Conservation (phyloP, 495 filamentous ascomycete genomes). For the Trichoderma asperelloides region DNA sequence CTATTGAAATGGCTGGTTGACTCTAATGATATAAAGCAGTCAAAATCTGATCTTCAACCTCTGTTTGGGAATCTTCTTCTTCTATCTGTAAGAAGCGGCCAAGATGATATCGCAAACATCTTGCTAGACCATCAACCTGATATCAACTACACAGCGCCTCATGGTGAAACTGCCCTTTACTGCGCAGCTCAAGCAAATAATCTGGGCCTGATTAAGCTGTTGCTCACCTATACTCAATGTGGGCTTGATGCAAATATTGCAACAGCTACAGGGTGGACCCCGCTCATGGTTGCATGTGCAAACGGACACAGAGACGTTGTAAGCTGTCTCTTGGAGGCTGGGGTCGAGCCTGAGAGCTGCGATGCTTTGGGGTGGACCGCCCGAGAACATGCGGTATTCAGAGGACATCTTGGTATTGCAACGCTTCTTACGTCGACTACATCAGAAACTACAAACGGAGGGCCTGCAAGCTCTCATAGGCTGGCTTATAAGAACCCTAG, state of each 20-base stretch:
- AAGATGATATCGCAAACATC: not conserved
- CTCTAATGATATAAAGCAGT: not conserved
- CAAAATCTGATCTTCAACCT: not conserved
- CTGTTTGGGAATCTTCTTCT: not conserved
- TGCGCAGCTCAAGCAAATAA: not conserved
- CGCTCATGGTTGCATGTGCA: constrained; percentile 64
- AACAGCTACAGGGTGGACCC: constrained; percentile 54
- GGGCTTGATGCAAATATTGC: not conserved
- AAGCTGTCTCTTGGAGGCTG: constrained; percentile 46
- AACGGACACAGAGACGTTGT: constrained; percentile 53
- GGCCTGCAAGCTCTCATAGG: not conserved
- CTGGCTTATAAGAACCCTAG: not conserved
- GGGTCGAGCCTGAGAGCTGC: constrained; percentile 43
- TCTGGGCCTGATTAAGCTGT: not conserved
- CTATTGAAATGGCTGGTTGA: not conserved
- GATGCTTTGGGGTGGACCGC: constrained; percentile 75
- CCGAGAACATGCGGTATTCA: constrained; percentile 63
- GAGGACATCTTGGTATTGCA: constrained; percentile 51
- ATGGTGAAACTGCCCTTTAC: not conserved
- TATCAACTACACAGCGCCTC: not conserved
- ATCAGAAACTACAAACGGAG: not conserved
- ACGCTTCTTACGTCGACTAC: not conserved
- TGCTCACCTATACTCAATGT: not conserved
- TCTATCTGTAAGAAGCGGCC: not conserved
- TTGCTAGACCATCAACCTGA: not conserved